A percentile compares a stretch with the other conserved stretches of the same genome.
These are phyloP conservation scores for Podochytrium sp. DNA, from an alignment of 192 early-diverging fungal species.

Conservation along the genomic window DNA sequence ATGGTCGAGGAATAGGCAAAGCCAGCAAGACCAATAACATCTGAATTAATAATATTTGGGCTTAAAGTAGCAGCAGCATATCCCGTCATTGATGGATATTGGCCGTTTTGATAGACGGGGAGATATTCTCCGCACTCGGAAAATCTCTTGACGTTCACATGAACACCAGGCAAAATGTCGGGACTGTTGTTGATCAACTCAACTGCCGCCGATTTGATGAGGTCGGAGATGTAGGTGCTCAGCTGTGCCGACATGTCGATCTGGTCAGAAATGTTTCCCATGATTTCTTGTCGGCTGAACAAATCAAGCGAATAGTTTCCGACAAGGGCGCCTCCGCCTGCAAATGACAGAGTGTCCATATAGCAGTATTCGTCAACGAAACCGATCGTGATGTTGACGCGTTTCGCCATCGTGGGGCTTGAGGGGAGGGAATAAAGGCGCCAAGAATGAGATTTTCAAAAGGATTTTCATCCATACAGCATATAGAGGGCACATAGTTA, in stretches of 20 bases:
- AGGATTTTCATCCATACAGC: no score
- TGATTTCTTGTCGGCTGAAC: neutral
- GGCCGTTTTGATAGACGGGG: neutral
- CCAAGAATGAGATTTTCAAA: no score
- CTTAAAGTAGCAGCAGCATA: neutral
- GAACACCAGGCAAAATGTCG: slow-evolving; percentile 1
- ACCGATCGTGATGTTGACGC: neutral
- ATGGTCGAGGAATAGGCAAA: neutral
- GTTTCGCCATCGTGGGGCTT: no score
- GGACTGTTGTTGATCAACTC: slow-evolving; percentile 1
- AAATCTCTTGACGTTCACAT: slow-evolving; percentile 6
- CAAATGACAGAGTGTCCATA: neutral
- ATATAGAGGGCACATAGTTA: no score
- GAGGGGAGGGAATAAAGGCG: no score
- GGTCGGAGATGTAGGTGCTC: neutral
- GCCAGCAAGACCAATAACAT: neutral
- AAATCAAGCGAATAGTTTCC: neutral
- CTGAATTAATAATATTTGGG: neutral
- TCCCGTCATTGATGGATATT: neutral
- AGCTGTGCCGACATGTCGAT: no score
- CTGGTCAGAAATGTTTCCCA: no score
- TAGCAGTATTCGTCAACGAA: neutral
- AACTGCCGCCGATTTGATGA: neutral
- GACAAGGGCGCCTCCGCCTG: neutral
- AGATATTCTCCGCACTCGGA: slow-evolving; percentile 1